A percentile compares a stretch with the other conserved stretches of the same genome.
phyloP scores from a whole-genome alignment of 75 land plant genomes.

The Ceratopteris richardii region DNA sequence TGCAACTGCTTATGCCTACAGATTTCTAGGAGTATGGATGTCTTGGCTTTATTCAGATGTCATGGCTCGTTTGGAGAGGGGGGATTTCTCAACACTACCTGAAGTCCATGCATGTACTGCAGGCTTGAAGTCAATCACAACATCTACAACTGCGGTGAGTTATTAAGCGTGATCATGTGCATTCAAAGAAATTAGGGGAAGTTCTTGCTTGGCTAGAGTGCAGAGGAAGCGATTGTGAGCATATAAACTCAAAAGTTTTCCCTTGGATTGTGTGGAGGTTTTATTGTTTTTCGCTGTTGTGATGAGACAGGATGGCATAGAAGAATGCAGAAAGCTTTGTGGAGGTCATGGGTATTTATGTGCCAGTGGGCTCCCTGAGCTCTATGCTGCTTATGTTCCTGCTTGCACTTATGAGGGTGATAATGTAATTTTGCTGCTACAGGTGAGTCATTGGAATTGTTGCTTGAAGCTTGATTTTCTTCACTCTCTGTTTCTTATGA shows the following conservation, averaged over 20 bases:
- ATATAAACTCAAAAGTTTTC: no score
- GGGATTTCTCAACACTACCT: slow-evolving; percentile 89
- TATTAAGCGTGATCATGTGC: background rate
- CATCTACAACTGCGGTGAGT: slow-evolving; percentile 80
- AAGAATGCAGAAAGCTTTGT: slow-evolving; percentile 95
- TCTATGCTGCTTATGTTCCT: slow-evolving; percentile 97
- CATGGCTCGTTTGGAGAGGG: slow-evolving; percentile 53
- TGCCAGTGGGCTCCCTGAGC: slow-evolving; percentile 93
- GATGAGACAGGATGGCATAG: slow-evolving; percentile 75
- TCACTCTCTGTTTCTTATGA: no score
- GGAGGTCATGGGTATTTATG: slow-evolving; percentile 98
- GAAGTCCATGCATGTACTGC: slow-evolving; percentile 99
- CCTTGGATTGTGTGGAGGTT: no score
- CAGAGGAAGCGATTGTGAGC: no score
- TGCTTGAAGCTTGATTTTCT: no score
- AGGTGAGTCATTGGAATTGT: no score
- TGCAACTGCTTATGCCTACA: slow-evolving; percentile 94
- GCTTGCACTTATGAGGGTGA: slow-evolving; percentile 99
- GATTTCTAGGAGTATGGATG: slow-evolving; percentile 94
- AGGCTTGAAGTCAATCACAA: slow-evolving; percentile 91
- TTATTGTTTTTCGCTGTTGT: slow-evolving; percentile 1
- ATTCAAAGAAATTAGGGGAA: no score
- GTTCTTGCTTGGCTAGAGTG: background rate
- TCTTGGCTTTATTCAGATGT: slow-evolving; percentile 88
- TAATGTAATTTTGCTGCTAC: slow-evolving; percentile 74